These are phyloP conservation scores for Curvularia spicifera DNA, from an alignment of 2,329 filamentous ascomycete species.

Conservation along the genomic window DNA sequence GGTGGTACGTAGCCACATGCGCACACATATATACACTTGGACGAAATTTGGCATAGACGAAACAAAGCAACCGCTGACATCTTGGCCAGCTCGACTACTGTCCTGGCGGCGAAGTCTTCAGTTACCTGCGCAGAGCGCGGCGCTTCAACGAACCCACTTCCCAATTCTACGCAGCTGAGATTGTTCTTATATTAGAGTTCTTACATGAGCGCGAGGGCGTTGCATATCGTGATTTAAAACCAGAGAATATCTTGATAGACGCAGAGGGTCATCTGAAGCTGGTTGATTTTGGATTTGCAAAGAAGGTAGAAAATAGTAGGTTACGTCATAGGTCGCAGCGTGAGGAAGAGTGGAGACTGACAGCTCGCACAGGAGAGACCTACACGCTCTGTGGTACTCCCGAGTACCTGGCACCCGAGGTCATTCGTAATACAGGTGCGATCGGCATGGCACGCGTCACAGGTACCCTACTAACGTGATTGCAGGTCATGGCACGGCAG, in stretches of 20 bases:
- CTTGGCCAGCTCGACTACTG: slow-evolving; percentile 71
- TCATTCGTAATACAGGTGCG: slow-evolving; percentile 78
- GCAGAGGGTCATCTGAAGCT: slow-evolving; percentile 79
- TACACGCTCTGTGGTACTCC: slow-evolving; percentile 85
- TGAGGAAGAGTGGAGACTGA: slow-evolving; percentile 14
- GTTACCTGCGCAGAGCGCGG: slow-evolving; percentile 76
- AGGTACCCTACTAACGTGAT: slow-evolving; percentile 24
- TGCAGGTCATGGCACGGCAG: slow-evolving; percentile 68
- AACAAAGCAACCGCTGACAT: slow-evolving; percentile 24
- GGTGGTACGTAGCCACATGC: slow-evolving; percentile 57
- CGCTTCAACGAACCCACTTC: slow-evolving; percentile 80
- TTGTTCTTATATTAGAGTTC: slow-evolving; percentile 80
- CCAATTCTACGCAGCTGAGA: slow-evolving; percentile 84
- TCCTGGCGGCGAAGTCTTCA: slow-evolving; percentile 84
- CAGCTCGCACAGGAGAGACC: slow-evolving; percentile 63
- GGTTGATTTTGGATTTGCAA: slow-evolving; percentile 86
- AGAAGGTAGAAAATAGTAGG: slow-evolving; percentile 69
- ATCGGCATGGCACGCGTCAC: slow-evolving; percentile 6
- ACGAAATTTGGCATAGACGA: background rate
- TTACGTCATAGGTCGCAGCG: slow-evolving; percentile 20
- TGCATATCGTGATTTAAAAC: slow-evolving; percentile 82
- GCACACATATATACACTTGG: slow-evolving; percentile 15
- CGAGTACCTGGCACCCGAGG: slow-evolving; percentile 83
- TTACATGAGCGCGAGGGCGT: slow-evolving; percentile 80
- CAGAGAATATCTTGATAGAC: slow-evolving; percentile 81